phyloP scores from a whole-genome alignment of 1,284 basidiomycete species.

The Fomitiporia mediterranea region DNA sequence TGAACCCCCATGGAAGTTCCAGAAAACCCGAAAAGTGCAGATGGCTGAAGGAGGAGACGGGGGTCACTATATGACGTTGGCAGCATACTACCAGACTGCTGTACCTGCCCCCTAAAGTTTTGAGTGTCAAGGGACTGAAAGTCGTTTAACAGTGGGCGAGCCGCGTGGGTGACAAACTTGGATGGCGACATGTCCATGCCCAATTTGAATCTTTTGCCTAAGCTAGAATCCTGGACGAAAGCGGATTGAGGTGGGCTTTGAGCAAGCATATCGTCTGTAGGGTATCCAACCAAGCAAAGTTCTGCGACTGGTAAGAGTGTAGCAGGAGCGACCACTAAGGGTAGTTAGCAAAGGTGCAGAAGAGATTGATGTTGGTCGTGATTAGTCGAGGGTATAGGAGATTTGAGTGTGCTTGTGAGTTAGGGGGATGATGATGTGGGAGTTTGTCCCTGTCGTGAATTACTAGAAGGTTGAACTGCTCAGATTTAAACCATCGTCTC shows the following conservation, averaged over 20 bases:
- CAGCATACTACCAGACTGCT: too few relatives aligned
- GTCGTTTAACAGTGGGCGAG: background rate
- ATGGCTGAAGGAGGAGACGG: background rate
- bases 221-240: background rate
- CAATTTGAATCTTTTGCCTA: background rate
- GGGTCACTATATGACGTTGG: background rate
- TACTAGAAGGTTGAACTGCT: background rate
- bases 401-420: too few relatives aligned
- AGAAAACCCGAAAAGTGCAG: background rate
- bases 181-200: conserved; percentile 2
- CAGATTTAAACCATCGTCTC: background rate
- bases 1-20: background rate
- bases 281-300: too few relatives aligned
- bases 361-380: background rate
- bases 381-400: too few relatives aligned
- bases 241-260: background rate
- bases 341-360: background rate
- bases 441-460: too few relatives aligned
- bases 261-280: conserved; percentile 1
- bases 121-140: background rate
- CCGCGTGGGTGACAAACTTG: background rate
- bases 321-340: background rate
- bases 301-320: background rate
- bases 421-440: too few relatives aligned
- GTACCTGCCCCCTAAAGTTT: too few relatives aligned